Conservation (phyloP, 1,139 yeast genomes). For the Blastobotrys elegans region DNA sequence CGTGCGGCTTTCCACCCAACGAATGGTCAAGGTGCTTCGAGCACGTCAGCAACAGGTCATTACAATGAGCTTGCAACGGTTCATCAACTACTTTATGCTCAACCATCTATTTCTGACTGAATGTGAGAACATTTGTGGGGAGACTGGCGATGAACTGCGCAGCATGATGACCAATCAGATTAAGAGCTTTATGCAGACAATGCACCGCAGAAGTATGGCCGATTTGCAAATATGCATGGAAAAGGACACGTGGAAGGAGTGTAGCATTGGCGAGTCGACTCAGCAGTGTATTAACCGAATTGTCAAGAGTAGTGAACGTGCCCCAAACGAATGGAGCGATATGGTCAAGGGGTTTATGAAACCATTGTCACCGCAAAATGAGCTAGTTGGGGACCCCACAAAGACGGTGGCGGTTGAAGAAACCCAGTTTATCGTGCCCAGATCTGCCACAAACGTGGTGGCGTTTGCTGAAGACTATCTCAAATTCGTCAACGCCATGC, state of each 20-base stretch:
- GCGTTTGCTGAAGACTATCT: conserved; percentile 45
- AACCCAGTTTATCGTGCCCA: conserved; percentile 39
- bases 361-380: neutral
- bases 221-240: conserved; percentile 50
- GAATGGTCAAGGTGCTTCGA: conserved; percentile 72
- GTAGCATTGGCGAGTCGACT: conserved; percentile 43
- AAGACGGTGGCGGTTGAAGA: conserved; percentile 32
- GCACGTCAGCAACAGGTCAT: conserved; percentile 68
- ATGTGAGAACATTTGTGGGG: conserved; percentile 82
- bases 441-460: conserved; percentile 35
- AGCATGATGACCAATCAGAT: conserved; percentile 67
- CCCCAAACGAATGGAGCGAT: conserved; percentile 48
- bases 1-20: conserved; percentile 65
- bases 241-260: conserved; percentile 76
- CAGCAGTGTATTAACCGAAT: conserved; percentile 57
- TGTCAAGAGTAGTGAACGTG: conserved; percentile 45
- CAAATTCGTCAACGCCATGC: conserved; percentile 46
- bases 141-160: conserved; percentile 55
- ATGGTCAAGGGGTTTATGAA: conserved; percentile 1
- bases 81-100: conserved; percentile 61
- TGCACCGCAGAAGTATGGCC: conserved; percentile 50
- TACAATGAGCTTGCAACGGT: conserved; percentile 47
- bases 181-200: conserved; percentile 52
- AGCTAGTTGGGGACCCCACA: conserved; percentile 17
- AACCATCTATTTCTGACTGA: conserved; percentile 70